Percentiles rank a stretch among this genome's conserved stretches.
Evolutionary conservation across 2,329 filamentous ascomycete genomes (phyloP).

Genomic region (Trichoderma aggressivum): DNA sequence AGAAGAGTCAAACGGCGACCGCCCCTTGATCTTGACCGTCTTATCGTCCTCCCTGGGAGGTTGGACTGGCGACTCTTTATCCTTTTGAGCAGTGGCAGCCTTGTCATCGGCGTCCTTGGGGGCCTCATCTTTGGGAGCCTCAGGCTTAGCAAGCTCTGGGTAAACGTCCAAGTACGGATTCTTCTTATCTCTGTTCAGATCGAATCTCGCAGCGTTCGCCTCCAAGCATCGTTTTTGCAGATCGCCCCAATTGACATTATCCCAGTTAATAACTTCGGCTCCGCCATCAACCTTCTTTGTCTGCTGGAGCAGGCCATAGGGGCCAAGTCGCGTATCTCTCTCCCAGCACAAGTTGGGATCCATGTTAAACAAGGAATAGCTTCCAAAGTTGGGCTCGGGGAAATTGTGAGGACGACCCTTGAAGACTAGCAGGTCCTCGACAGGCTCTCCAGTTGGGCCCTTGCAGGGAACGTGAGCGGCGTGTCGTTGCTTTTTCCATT

Average conservation of each 20-base stretch:
- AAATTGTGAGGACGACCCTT: slow-evolving; percentile 58
- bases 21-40: slow-evolving; percentile 20
- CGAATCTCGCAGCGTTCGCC: slow-evolving; percentile 64
- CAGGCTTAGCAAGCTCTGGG: slow-evolving; percentile 30
- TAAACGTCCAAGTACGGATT: slow-evolving; percentile 46
- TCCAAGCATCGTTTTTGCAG: slow-evolving; percentile 65
- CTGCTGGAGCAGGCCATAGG: slow-evolving; percentile 56
- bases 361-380: slow-evolving; percentile 57
- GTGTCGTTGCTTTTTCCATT: slow-evolving; percentile 55
- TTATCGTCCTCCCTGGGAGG: background rate
- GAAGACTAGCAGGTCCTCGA: slow-evolving; percentile 62
- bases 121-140: background rate
- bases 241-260: slow-evolving; percentile 64
- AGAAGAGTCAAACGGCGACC: slow-evolving; percentile 7
- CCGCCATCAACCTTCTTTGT: slow-evolving; percentile 43
- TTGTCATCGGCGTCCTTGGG: background rate
- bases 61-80: background rate
- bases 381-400: slow-evolving; percentile 60
- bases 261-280: slow-evolving; percentile 52
- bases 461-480: slow-evolving; percentile 62
- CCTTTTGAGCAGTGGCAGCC: background rate
- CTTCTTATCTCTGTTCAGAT: slow-evolving; percentile 36
- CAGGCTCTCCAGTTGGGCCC: slow-evolving; percentile 57
- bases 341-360: slow-evolving; percentile 65
- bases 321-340: slow-evolving; percentile 64